Base-by-base conservation (phyloP, 1,284 basidiomycete species). In the Ganoderma lucidum region DNA sequence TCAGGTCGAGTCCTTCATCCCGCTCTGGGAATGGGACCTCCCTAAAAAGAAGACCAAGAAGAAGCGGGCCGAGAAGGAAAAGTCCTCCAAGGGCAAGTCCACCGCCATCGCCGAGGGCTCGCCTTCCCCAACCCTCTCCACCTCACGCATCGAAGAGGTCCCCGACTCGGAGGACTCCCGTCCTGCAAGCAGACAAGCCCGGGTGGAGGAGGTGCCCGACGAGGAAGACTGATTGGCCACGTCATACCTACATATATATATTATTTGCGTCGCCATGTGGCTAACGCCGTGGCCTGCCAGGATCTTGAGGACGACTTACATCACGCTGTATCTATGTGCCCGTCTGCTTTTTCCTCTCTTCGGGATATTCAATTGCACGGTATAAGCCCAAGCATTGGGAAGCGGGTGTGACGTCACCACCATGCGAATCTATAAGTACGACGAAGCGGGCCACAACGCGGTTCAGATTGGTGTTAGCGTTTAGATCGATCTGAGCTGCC, bases 1-100 rank as follows among this genome's bases (percentile, higher is more conserved):
- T 30, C 58, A 98, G 96, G 90, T 99, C 73, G 97, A 99, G 69
- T 98, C 97, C 0, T 99, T 99, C 82, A 96, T 98, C 76, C 98
- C 97, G 15, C 81, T 95, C 6, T 99, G 96, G 96, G 96, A 96
- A 74, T 99, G 96, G 96, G 97, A 99, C 79, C 77, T 97, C 63
- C 95, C 96, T 15, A 96, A 95, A 84, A 96, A 96, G 84, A 96
- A 94, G 85, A 83, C 85, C 44, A 92, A 90, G 83, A 93, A 91
- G 82, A 91, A 85, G 83, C 88, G 87, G 75, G 80, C 79, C 37
- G 88, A 88, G 66, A 89, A 89, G 79, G 80, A 85, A 72, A 82
- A 83, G 71, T 71, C 78, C 35, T 30, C 53, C 30, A 76, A 77
- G 68, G 69, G 78, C 35, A 61, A 61, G 23, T 42, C 59, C 23